Base-by-base conservation (phyloP, 2,329 filamentous ascomycete species). In the Nemania sp. region DNA sequence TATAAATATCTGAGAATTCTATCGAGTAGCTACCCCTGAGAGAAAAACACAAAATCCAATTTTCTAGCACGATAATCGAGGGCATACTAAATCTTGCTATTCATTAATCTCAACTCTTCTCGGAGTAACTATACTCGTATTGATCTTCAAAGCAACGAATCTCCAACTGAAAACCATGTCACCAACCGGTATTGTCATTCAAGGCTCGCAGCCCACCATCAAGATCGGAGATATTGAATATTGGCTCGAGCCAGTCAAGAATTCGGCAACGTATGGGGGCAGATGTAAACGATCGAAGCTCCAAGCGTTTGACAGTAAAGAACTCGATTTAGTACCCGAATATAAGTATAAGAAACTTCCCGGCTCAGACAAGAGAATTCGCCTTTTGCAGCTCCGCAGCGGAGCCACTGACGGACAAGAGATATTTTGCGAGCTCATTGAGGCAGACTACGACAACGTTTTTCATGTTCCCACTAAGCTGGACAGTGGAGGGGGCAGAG, bases 391-490 rank as follows among this genome's bases (percentile, higher is more conserved):
- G 5, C 45, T 48, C 15, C 45, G 45, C 5, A 48, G 45, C 15
- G 45, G 45, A 34, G 32, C 25, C 7, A 48, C 45, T n/a, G 13
- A 48, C 9, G 45, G 45, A 32, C 29, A 21, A 48, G 45, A 48
- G 45, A 48, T 48, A 17, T 48, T 48, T 48, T 48, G 45, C 25
- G 45, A 48, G 32, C 45, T 48, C 45, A 32, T 48, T 34, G 15
- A 34, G 15, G 45, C 45, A 7, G 45, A 48, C 21, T 48, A 48
- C 18, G 20, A 34, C 11, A 48, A 48, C 25, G 29, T 5, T 48
- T 48, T 48, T 15, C 45, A 48, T 34, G 17, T 48, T 17, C 45
- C 45, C 13, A 48, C 45, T 12, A 17, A 9, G 10, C 6, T 48
- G 21, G 45, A 34, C 18, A 6, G 25, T 4, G n/a, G 25, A 18